phyloP scores from a whole-genome alignment of 1,139 yeast genomes.

The Yamadazyma kanchanaburiensis region DNA sequence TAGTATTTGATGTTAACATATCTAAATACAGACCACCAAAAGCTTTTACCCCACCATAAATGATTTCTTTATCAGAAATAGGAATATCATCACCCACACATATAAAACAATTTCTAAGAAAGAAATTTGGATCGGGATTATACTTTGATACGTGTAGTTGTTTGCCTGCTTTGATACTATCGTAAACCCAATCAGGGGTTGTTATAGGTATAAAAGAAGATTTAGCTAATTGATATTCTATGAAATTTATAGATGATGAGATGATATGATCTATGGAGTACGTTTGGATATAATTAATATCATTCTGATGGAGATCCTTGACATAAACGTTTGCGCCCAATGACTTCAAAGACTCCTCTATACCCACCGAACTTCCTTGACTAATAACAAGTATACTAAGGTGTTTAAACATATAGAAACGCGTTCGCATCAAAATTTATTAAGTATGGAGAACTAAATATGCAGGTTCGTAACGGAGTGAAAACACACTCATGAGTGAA shows the following conservation, averaged over 20 bases:
- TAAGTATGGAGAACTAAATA: no score
- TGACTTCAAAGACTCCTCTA: no score
- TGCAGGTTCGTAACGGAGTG: no score
- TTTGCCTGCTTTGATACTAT: constrained; percentile 42
- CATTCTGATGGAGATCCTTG: constrained; percentile 23
- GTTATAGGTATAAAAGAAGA: constrained; percentile 68
- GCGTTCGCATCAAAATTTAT: no score
- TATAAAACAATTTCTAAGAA: constrained; percentile 60
- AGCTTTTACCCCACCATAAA: constrained; percentile 64
- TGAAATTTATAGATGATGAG: constrained; percentile 50
- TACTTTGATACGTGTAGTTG: constrained; percentile 49
- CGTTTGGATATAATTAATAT: constrained; percentile 20
- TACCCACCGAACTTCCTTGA: no score
- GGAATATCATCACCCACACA: constrained; percentile 60
- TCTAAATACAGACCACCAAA: constrained; percentile 74
- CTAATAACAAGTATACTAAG: no score
- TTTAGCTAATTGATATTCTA: constrained; percentile 49
- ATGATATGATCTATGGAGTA: constrained; percentile 49
- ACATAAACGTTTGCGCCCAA: constrained; percentile 22
- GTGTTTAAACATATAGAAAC: no score
- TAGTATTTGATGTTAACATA: constrained; percentile 64
- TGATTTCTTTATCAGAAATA: constrained; percentile 58
- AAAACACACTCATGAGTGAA: no score
- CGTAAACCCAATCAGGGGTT: constrained; percentile 59
- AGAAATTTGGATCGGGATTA: constrained; percentile 68